phyloP scores from a whole-genome alignment of 306 rosid species.

The Parietaria judaica region DNA sequence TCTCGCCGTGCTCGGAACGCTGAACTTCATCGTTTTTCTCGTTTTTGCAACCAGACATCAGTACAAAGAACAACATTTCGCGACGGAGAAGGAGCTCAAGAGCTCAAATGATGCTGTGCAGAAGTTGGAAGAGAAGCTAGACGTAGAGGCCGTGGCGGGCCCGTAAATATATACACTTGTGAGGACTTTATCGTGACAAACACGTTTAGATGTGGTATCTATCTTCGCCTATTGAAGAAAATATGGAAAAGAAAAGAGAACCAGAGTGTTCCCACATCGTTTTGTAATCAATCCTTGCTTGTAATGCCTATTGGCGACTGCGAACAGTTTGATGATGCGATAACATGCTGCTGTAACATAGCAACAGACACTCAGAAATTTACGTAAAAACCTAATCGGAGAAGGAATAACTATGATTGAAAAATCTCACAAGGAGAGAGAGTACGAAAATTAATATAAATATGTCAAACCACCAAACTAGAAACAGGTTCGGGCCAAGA shows the following conservation, averaged over 20 bases:
- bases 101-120: constrained; percentile 28
- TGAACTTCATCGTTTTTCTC: constrained; percentile 57
- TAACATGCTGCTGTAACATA: no score
- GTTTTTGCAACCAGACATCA: constrained; percentile 64
- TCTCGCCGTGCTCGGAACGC: constrained; percentile 54
- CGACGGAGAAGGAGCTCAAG: constrained; percentile 42
- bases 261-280: constrained; percentile 13
- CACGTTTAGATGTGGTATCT: background rate
- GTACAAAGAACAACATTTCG: constrained; percentile 45
- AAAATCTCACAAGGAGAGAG: background rate
- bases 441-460: background rate
- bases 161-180: constrained; percentile 24
- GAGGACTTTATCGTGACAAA: background rate
- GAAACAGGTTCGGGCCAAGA: no score
- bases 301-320: background rate
- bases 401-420: background rate
- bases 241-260: constrained; percentile 1
- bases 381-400: no score
- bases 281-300: constrained; percentile 8
- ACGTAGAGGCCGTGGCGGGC: constrained; percentile 39
- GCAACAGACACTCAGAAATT: no score
- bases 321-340: no score
- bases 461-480: background rate
- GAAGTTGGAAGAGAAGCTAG: constrained; percentile 23
- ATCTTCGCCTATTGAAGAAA: background rate